phyloP scores from a whole-genome alignment of 306 rosid species.

The Nissolia schottii region DNA sequence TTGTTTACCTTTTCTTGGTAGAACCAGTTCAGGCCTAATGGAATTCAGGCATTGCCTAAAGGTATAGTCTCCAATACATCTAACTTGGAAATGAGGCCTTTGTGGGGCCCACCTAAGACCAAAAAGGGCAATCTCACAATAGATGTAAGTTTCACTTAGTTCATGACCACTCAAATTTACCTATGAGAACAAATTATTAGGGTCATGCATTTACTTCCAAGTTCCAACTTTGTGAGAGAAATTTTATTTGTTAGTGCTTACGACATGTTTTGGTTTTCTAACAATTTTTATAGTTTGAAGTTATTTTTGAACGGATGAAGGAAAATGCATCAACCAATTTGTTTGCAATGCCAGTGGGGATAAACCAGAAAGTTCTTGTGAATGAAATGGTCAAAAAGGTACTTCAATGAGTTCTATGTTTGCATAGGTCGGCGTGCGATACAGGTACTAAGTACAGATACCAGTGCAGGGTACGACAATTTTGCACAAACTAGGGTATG shows the following conservation, averaged over 20 bases:
- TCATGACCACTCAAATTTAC: neutral
- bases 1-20: slow-evolving; percentile 38
- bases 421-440: too few relatives aligned
- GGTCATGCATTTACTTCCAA: neutral
- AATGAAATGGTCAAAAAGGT: slow-evolving; percentile 72
- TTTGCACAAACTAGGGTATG: too few relatives aligned
- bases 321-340: slow-evolving; percentile 37
- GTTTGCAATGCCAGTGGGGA: slow-evolving; percentile 63
- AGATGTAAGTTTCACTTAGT: slow-evolving; percentile 20
- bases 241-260: neutral
- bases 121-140: neutral
- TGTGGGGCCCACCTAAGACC: slow-evolving; percentile 38
- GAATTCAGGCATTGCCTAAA: slow-evolving; percentile 60
- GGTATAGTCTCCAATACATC: slow-evolving; percentile 56
- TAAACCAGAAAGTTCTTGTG: slow-evolving; percentile 61
- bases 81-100: slow-evolving; percentile 50
- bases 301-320: slow-evolving; percentile 33
- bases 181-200: neutral
- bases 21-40: slow-evolving; percentile 49
- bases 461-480: too few relatives aligned
- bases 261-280: too few relatives aligned
- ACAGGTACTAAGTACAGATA: too few relatives aligned
- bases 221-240: neutral
- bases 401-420: neutral
- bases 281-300: neutral